Evolutionary conservation across 352 stramenopile species (phyloP).

Genomic region (Halophytophthora polymorphica): DNA sequence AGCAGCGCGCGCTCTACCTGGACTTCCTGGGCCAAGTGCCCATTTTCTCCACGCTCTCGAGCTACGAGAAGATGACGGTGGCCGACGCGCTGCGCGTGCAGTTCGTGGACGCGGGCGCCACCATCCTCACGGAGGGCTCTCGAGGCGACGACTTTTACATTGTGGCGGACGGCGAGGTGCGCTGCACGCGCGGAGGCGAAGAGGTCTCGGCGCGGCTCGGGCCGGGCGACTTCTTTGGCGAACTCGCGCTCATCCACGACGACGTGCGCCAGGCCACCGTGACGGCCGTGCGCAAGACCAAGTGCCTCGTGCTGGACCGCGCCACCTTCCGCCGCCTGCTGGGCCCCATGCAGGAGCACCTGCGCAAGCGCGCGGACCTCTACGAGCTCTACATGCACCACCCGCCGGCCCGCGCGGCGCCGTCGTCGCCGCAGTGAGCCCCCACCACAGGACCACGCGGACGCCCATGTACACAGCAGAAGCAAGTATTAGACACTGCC

Average conservation of each 20-base stretch:
- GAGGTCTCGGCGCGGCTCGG: conserved; percentile 61
- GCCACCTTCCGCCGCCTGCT: conserved; percentile 89
- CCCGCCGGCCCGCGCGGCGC: no score
- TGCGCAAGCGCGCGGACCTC: conserved; percentile 60
- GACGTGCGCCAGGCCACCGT: conserved; percentile 89
- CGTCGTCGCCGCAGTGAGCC: no score
- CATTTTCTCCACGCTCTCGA: conserved; percentile 73
- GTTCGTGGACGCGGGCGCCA: conserved; percentile 39
- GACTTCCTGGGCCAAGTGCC: conserved; percentile 64
- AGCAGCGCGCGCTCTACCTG: conserved; percentile 54
- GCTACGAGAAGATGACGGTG: conserved; percentile 71
- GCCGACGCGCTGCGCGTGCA: conserved; percentile 61
- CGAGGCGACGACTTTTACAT: conserved; percentile 82
- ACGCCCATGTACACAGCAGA: no score
- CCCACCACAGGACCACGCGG: no score
- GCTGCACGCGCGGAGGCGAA: conserved; percentile 51
- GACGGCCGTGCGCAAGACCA: conserved; percentile 71
- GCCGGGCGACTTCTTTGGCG: conserved; percentile 64
- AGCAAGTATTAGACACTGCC: no score
- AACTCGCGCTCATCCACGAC: conserved; percentile 88
- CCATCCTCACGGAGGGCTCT: conserved; percentile 51
- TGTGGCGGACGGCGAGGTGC: conserved; percentile 66
- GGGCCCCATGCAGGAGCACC: conserved; percentile 86
- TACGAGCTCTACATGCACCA: conserved; percentile 71
- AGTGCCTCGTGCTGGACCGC: conserved; percentile 86